Conservation (phyloP, 2,329 filamentous ascomycete species). For the Aspergillus proliferans region DNA sequence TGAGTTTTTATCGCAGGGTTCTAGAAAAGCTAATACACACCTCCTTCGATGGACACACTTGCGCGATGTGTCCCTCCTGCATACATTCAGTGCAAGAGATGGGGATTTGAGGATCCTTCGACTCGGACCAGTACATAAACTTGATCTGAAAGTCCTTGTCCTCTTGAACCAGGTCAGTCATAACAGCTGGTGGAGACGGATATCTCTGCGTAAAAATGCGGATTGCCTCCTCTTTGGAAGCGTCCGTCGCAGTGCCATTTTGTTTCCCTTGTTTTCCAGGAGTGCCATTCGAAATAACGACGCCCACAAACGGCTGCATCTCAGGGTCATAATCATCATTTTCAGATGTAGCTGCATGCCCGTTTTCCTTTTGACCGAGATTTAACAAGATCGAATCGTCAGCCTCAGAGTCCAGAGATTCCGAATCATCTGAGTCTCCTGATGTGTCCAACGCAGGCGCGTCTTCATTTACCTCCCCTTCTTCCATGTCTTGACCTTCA, state of each 20-base stretch:
- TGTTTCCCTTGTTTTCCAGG: background rate
- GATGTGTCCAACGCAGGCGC: constrained; percentile 13
- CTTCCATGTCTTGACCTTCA: constrained; percentile 15
- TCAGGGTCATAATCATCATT: constrained; percentile 21
- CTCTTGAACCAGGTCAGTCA: constrained; percentile 32
- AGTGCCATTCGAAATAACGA: constrained; percentile 6
- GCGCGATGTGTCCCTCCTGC: constrained; percentile 36
- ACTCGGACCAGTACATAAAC: constrained; percentile 34
- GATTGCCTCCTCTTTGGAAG: constrained; percentile 31
- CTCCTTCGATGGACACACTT: constrained; percentile 39
- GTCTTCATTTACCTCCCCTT: constrained; percentile 21
- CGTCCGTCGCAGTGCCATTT: constrained; percentile 1
- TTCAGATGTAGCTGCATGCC: constrained; percentile 2
- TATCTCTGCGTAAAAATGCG: constrained; percentile 29
- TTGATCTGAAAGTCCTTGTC: constrained; percentile 37
- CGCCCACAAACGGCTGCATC: constrained; percentile 6
- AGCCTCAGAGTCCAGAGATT: constrained; percentile 28
- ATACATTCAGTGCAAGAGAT: constrained; percentile 39
- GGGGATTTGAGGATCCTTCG: constrained; percentile 34
- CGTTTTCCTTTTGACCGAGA: constrained; percentile 22
- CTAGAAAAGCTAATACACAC: constrained; percentile 19
- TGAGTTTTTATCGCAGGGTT: background rate
- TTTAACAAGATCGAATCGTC: constrained; percentile 41
- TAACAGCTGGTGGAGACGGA: constrained; percentile 23
- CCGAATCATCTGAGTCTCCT: constrained; percentile 26